Evolutionary conservation across 352 stramenopile genomes (phyloP).

Genomic region (Phytopythium boreale): DNA sequence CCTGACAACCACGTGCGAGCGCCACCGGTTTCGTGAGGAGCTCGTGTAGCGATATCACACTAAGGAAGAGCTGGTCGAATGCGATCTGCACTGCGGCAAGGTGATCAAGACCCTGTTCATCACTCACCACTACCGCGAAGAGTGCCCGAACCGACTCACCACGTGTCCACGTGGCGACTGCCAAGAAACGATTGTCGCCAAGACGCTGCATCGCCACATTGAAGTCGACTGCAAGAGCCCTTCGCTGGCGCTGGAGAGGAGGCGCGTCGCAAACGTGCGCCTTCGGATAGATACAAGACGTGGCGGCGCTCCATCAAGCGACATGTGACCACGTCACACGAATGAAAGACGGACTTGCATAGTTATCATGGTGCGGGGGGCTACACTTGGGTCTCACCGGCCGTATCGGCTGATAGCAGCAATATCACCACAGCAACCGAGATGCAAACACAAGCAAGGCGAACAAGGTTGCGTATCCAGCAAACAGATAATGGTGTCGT

Average conservation of each 20-base stretch:
- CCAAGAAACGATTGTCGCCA: constrained; percentile 44
- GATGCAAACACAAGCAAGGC: neutral
- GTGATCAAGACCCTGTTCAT: constrained; percentile 30
- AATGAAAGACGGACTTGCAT: too few relatives aligned
- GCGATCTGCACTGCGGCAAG: constrained; percentile 37
- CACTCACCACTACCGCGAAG: constrained; percentile 34
- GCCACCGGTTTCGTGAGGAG: constrained; percentile 30
- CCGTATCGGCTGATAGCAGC: too few relatives aligned
- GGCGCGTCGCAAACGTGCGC: constrained; percentile 33
- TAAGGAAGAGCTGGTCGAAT: constrained; percentile 40
- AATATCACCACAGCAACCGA: neutral
- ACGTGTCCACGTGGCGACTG: constrained; percentile 49
- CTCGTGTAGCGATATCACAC: constrained; percentile 33
- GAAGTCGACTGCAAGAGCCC: constrained; percentile 34
- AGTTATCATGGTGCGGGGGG: too few relatives aligned
- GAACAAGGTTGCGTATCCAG: constrained; percentile 20
- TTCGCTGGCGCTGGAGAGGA: constrained; percentile 16
- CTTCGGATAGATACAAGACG: constrained; percentile 9
- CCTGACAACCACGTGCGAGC: constrained; percentile 30
- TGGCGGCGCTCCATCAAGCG: neutral
- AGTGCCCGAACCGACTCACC: constrained; percentile 48
- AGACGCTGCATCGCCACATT: constrained; percentile 34
- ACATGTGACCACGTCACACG: neutral
- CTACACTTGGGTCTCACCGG: too few relatives aligned
- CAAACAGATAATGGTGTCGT: constrained; percentile 30